Evolutionary conservation across 2,329 filamentous ascomycete genomes (phyloP).

Genomic region (Zymoseptoria crescenta): DNA sequence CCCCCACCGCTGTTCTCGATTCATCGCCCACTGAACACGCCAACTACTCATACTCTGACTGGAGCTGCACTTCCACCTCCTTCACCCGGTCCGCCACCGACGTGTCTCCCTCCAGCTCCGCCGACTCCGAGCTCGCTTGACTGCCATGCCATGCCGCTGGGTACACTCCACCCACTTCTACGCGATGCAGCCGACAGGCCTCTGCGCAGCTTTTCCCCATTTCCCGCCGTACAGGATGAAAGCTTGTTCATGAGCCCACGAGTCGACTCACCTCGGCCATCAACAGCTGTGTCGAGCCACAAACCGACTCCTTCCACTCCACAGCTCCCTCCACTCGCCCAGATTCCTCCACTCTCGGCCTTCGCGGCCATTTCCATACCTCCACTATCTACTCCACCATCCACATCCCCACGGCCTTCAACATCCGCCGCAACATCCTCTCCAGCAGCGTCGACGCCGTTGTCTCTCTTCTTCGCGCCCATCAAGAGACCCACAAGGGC

Average conservation of each 20-base stretch:
- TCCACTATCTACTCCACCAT: neutral
- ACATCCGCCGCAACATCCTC: neutral
- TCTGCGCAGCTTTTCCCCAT: neutral
- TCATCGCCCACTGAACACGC: neutral
- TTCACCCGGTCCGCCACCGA: neutral
- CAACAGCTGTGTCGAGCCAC: neutral
- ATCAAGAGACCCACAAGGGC: neutral
- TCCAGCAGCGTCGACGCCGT: neutral
- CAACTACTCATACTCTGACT: neutral
- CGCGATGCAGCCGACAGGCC: neutral
- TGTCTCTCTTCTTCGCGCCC: neutral
- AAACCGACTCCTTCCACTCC: neutral
- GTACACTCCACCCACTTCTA: neutral
- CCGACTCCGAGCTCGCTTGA: neutral
- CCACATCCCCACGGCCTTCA: neutral
- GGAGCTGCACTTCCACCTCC: neutral
- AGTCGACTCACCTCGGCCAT: neutral
- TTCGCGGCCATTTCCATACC: neutral
- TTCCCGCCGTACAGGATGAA: neutral
- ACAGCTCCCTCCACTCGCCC: neutral
- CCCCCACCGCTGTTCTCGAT: neutral
- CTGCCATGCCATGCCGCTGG: neutral
- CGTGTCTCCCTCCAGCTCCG: neutral
- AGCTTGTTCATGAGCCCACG: neutral
- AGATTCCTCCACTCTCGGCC: neutral